Percentiles rank a stretch among this genome's conserved stretches.
Evolutionary conservation across 2,329 filamentous ascomycete genomes (phyloP).

Genomic region (Juglanconis juglandina): DNA sequence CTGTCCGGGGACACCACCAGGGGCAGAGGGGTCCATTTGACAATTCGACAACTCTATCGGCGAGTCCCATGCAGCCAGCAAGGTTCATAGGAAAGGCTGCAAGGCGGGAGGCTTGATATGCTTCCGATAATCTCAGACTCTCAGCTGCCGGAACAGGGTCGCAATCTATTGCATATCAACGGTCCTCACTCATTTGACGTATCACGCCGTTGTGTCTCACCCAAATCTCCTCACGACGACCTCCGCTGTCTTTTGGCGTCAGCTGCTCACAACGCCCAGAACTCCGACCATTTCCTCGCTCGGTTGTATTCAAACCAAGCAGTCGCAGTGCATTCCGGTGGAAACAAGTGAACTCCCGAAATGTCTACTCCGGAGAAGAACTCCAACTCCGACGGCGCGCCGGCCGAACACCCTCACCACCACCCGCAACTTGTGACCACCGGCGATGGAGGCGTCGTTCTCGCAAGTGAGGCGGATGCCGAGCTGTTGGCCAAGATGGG

Average conservation of each 20-base stretch:
- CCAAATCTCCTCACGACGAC: not conserved
- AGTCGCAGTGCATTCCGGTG: too few species aligned
- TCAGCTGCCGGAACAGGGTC: not conserved
- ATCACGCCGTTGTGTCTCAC: not conserved
- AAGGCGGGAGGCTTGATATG: too few species aligned
- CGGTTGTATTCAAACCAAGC: not conserved
- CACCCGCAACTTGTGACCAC: constrained; percentile 17
- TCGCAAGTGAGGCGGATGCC: constrained; percentile 21
- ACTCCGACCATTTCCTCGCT: not conserved
- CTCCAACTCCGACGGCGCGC: constrained; percentile 7
- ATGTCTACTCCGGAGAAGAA: constrained; percentile 10
- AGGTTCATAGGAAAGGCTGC: not conserved
- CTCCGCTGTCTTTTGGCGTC: not conserved
- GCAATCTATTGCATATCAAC: not conserved
- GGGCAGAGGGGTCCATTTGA: too few species aligned
- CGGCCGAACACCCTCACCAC: constrained; percentile 19
- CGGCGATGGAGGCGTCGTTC: constrained; percentile 19
- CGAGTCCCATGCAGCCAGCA: not conserved
- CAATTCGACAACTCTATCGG: too few species aligned
- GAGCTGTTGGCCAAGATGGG: constrained; percentile 20
- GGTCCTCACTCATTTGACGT: not conserved
- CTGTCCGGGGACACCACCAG: too few species aligned
- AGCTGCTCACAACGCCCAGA: not conserved
- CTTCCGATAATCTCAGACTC: too few species aligned
- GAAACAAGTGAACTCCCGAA: not conserved